Base-by-base conservation (phyloP, 2,329 filamentous ascomycete genomes). In the Aspergillus tanneri region DNA sequence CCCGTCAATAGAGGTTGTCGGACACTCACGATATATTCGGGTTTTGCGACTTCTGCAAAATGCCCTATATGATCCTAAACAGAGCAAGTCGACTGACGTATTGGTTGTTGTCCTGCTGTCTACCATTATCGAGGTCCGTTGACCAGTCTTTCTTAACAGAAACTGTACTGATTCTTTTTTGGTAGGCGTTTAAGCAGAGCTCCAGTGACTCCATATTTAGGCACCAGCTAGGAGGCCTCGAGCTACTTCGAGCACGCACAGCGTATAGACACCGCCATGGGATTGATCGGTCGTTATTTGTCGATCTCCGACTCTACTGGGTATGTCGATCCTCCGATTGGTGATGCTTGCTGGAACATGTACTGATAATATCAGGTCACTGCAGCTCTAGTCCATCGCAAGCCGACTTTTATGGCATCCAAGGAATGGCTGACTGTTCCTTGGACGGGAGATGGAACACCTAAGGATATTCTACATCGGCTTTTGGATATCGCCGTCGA, bases 251-350 rank as follows among this genome's bases (percentile, higher is more conserved):
- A 6, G 38, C 52, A 4, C 49, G 60, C 21, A 59, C 60, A 7
- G 54, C 60, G 3, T 63, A 60, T 32, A 56, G 60, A 7, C 60
- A 63, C 43, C 54, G 59, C 2, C 51, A 53, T 36, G 59, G 60
- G 2, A 47, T 63, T 11, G 60, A 63, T 16, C 54, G 57, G 30
- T 63, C 60, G 3, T 35, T 63, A 9, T 63, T 49, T 37, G 57
- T 63, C 10, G 60, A 62, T 40, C 53, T 63, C n/a, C 58, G 60
- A 14, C 47, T 61, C 10, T 63, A 62, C 35, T 63, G 60, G 60
- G 60, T 63, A 50, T 14, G 55, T 12, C 23, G n/a, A 7, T 40
- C 7, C 12, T 19, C 3, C 4, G 4, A 2, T 22, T 12, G 5
- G 18, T 5, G 12, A n/a, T 4, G 10, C 11, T 25, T 3, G 5